phyloP scores from a whole-genome alignment of 441 rosid genomes.

The Hypseocharis bilobata region DNA sequence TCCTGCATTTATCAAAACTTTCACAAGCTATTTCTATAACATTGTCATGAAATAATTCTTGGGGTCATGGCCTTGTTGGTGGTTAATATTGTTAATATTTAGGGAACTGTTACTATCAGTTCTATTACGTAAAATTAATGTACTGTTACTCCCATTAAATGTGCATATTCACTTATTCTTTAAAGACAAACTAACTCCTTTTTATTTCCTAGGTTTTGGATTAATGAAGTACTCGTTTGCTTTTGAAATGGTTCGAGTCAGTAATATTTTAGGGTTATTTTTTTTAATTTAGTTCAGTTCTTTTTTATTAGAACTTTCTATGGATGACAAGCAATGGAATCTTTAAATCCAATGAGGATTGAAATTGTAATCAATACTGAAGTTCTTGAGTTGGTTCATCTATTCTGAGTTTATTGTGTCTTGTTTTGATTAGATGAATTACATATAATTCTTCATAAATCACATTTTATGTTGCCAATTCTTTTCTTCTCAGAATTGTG shows the following conservation, averaged over 20 bases:
- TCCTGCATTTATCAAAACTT: too few relatives aligned
- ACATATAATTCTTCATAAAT: not conserved
- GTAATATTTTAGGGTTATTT: not conserved
- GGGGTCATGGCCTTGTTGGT: not conserved
- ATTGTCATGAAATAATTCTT: not conserved
- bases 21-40: too few relatives aligned
- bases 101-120: not conserved
- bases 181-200: not conserved
- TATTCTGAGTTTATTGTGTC: not conserved
- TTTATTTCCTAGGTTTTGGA: not conserved
- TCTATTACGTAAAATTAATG: not conserved
- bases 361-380: too few relatives aligned
- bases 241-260: not conserved
- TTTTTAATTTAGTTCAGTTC: too few relatives aligned
- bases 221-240: not conserved
- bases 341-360: too few relatives aligned
- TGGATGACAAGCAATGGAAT: too few relatives aligned
- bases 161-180: not conserved
- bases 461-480: not conserved
- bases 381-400: too few relatives aligned
- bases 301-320: too few relatives aligned
- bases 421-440: not conserved
- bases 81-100: too few relatives aligned
- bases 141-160: not conserved
- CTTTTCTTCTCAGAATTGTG: conserved; percentile 17